Evolutionary conservation across 192 early-diverging fungal genomes (phyloP).

Genomic region (Gorgonomyces haynaldii): DNA sequence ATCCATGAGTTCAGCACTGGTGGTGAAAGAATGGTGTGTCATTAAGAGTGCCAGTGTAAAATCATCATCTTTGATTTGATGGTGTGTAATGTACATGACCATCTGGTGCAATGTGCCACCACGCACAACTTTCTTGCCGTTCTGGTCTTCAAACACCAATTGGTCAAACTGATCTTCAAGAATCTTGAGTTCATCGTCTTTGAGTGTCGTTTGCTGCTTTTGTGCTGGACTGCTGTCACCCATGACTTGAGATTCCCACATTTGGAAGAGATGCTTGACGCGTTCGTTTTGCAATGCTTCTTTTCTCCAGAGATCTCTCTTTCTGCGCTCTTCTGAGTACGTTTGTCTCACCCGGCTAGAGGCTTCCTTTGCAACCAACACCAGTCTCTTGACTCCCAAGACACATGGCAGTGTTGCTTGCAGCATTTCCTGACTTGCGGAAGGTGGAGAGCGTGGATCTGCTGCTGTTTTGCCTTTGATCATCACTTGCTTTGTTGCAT

Average conservation of each 20-base stretch:
- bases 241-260: conserved; percentile 27
- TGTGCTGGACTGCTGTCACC: neutral
- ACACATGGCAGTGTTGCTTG: conserved; percentile 33
- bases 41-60: conserved; percentile 25
- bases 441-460: conserved; percentile 29
- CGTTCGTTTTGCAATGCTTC: conserved; percentile 31
- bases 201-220: neutral
- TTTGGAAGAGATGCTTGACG: conserved; percentile 33
- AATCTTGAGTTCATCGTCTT: conserved; percentile 10
- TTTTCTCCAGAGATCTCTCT: conserved; percentile 24
- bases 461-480: conserved; percentile 28
- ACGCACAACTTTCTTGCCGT: conserved; percentile 9
- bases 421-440: conserved; percentile 30
- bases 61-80: conserved; percentile 25
- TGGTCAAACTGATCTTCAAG: conserved; percentile 25
- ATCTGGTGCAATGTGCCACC: conserved; percentile 33
- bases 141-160: conserved; percentile 19
- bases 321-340: conserved; percentile 19
- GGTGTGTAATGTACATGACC: conserved; percentile 30
- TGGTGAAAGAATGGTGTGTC: conserved; percentile 49
- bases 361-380: conserved; percentile 24
- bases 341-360: conserved; percentile 16
- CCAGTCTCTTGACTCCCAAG: conserved; percentile 35
- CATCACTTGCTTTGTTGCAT: conserved; percentile 20
- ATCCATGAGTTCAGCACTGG: conserved; percentile 34